Evolutionary conservation across 306 rosid species (phyloP).

Genomic region (Lathyrus tuberosus): DNA sequence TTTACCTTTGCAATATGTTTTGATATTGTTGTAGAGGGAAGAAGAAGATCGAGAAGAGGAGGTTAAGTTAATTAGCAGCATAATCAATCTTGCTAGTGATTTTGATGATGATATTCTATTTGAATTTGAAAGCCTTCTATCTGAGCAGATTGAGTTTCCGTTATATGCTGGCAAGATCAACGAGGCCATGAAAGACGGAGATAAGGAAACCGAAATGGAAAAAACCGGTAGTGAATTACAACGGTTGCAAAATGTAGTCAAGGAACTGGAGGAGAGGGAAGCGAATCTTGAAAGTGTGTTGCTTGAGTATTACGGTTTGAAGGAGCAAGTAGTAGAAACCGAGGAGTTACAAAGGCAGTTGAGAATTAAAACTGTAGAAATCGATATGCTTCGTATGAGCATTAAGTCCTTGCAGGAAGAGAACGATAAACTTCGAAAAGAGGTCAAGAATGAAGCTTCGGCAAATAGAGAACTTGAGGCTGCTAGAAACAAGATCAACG

Average conservation of each 20-base stretch:
- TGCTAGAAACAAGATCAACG: conserved; percentile 86
- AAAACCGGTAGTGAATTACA: conserved; percentile 73
- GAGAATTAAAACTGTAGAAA: conserved; percentile 74
- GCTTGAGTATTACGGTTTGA: conserved; percentile 81
- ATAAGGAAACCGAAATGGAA: conserved; percentile 71
- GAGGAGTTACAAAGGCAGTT: conserved; percentile 70
- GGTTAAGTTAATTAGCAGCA: conserved; percentile 72
- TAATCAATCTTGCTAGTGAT: conserved; percentile 64
- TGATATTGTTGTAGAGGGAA: conserved; percentile 54
- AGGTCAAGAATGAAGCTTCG: conserved; percentile 54
- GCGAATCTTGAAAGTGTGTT: conserved; percentile 85
- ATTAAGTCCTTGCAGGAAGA: conserved; percentile 81
- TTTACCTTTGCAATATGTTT: conserved; percentile 30
- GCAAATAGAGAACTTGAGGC: conserved; percentile 75
- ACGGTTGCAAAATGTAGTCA: conserved; percentile 57
- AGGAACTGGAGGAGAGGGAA: conserved; percentile 93
- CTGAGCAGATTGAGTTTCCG: conserved; percentile 82
- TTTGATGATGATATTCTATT: conserved; percentile 68
- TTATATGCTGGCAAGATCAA: conserved; percentile 50
- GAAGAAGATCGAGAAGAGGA: conserved; percentile 76
- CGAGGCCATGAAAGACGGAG: conserved; percentile 46
- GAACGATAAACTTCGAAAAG: conserved; percentile 79
- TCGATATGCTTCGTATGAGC: conserved; percentile 71
- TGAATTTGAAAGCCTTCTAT: conserved; percentile 73
- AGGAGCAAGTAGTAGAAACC: conserved; percentile 72